Percentiles rank a stretch among this genome's conserved stretches.
phyloP scores from a whole-genome alignment of 2,329 filamentous ascomycete species.

The Colletotrichum echinochloae region DNA sequence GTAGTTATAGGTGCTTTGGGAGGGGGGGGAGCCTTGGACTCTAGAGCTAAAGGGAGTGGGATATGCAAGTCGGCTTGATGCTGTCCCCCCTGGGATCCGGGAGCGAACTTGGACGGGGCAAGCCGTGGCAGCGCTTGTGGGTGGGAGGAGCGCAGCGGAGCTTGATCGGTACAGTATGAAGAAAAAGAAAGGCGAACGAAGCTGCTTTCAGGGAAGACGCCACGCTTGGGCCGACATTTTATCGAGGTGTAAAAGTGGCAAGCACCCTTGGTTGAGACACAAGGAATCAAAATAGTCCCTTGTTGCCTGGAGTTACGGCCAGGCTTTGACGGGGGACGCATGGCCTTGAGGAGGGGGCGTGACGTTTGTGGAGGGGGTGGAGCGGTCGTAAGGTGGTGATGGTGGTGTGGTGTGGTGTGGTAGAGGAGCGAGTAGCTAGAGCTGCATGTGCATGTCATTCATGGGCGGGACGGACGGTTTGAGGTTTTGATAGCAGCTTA shows the following conservation, averaged over 20 bases:
- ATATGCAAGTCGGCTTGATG: conserved; percentile 40
- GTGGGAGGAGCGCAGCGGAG: conserved; percentile 12
- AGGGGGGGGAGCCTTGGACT: conserved; percentile 22
- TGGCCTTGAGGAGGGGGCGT: conserved; percentile 30
- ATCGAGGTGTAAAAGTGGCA: conserved; percentile 36
- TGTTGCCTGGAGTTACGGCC: conserved; percentile 41
- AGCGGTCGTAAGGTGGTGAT: neutral
- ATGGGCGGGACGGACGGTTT: conserved; percentile 21
- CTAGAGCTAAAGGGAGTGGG: conserved; percentile 36
- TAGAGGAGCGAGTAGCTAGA: conserved; percentile 5
- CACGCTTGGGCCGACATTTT: conserved; percentile 39
- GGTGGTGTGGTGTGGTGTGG: conserved; percentile 13
- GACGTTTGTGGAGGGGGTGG: conserved; percentile 34
- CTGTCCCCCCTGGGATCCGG: neutral
- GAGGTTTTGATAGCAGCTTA: conserved; percentile 21
- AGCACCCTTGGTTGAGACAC: conserved; percentile 38
- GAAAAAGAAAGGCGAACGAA: conserved; percentile 37
- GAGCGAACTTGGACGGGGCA: conserved; percentile 34
- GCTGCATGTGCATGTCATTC: conserved; percentile 32
- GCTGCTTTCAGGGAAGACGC: conserved; percentile 36
- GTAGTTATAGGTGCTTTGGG: conserved; percentile 41
- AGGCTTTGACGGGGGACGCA: conserved; percentile 37
- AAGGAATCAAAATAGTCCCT: conserved; percentile 42
- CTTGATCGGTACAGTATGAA: conserved; percentile 32
- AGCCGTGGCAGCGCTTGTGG: conserved; percentile 12